Percentiles rank a stretch among this genome's conserved stretches.
phyloP scores from a whole-genome alignment of 805 yeast species.

The Lipomyces spencermartinsiae region DNA sequence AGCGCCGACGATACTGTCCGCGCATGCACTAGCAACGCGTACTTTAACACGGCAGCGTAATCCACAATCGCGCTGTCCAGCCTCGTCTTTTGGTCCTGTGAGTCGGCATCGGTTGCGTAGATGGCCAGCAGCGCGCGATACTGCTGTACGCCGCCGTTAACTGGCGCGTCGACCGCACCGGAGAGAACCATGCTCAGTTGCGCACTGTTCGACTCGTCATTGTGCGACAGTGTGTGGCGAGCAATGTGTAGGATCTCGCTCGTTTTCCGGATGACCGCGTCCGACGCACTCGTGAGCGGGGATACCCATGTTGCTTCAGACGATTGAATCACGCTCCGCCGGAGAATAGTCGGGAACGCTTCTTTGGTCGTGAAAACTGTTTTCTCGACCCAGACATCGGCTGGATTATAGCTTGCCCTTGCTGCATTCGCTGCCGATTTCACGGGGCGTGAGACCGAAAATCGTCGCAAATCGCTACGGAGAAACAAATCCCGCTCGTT shows the following conservation, averaged over 20 bases:
- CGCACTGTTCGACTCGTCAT: slow-evolving; percentile 52
- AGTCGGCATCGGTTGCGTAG: slow-evolving; percentile 16
- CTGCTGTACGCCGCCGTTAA: slow-evolving; percentile 89
- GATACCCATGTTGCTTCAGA: slow-evolving; percentile 63
- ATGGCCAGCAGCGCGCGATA: slow-evolving; percentile 66
- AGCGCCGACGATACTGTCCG: slow-evolving; percentile 62
- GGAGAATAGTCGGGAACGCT: slow-evolving; percentile 87
- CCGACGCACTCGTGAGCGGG: slow-evolving; percentile 84
- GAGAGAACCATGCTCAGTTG: slow-evolving; percentile 48
- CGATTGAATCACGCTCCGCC: slow-evolving; percentile 71
- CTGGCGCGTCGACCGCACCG: slow-evolving; percentile 91
- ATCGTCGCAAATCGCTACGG: slow-evolving; percentile 72
- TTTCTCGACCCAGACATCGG: slow-evolving; percentile 89
- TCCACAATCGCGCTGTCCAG: slow-evolving; percentile 47
- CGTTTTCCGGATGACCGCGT: slow-evolving; percentile 68
- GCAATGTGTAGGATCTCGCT: slow-evolving; percentile 75
- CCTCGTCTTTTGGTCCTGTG: slow-evolving; percentile 12
- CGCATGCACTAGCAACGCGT: slow-evolving; percentile 74
- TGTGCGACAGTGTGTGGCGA: slow-evolving; percentile 44
- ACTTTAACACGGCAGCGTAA: slow-evolving; percentile 65
- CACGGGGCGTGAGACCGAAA: slow-evolving; percentile 70
- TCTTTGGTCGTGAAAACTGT: slow-evolving; percentile 74
- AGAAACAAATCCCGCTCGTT: slow-evolving; percentile 77
- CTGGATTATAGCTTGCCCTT: slow-evolving; percentile 33
- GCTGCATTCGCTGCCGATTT: slow-evolving; percentile 52